phyloP scores from a whole-genome alignment of 2,329 filamentous ascomycete species.

The Penicillium paneum region DNA sequence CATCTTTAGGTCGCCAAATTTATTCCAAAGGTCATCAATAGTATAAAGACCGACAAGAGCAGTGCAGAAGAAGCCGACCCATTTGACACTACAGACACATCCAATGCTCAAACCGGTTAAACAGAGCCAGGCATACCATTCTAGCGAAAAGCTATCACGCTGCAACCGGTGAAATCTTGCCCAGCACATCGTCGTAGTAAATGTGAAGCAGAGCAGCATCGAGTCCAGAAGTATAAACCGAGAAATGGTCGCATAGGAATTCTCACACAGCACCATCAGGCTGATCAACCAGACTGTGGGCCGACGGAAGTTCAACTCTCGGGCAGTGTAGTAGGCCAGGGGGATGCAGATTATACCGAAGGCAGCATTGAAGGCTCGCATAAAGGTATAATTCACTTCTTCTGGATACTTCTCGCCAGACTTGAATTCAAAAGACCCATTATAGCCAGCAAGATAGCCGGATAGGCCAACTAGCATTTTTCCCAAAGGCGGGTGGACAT shows the following conservation, averaged over 20 bases:
- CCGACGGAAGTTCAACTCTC: slow-evolving; percentile 80
- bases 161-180: slow-evolving; percentile 90
- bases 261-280: slow-evolving; percentile 96
- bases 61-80: slow-evolving; percentile 93
- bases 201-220: slow-evolving; percentile 98
- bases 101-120: slow-evolving; percentile 93
- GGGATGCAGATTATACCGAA: slow-evolving; percentile 93
- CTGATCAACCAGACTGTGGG: slow-evolving; percentile 93
- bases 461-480: slow-evolving; percentile 98
- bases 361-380: slow-evolving; percentile 94
- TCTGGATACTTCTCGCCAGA: slow-evolving; percentile 92
- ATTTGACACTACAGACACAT: slow-evolving; percentile 97
- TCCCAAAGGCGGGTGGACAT: slow-evolving; percentile 90
- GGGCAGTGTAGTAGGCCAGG: slow-evolving; percentile 90
- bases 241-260: slow-evolving; percentile 98
- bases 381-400: slow-evolving; percentile 95
- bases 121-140: slow-evolving; percentile 95
- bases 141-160: slow-evolving; percentile 76
- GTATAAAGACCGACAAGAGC: slow-evolving; percentile 95
- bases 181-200: slow-evolving; percentile 95
- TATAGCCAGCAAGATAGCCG: slow-evolving; percentile 94
- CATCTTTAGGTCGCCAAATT: slow-evolving; percentile 93
- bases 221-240: slow-evolving; percentile 97
- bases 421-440: slow-evolving; percentile 99
- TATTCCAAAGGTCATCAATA: slow-evolving; percentile 93